Evolutionary conservation across 2,329 filamentous ascomycete species (phyloP).

Genomic region (Talaromyces albobiverticillius): DNA sequence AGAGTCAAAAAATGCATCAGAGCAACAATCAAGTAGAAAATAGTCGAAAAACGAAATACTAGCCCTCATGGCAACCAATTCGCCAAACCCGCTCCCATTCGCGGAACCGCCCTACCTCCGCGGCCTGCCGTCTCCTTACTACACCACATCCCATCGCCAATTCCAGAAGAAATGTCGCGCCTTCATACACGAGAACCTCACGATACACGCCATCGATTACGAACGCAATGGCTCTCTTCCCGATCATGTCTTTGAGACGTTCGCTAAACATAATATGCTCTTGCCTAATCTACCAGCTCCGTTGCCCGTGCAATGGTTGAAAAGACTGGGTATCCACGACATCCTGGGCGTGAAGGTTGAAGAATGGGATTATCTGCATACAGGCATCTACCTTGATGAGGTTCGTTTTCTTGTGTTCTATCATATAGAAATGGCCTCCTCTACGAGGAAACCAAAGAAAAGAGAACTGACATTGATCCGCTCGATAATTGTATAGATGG

Average conservation of each 20-base stretch:
- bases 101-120: constrained; percentile 70
- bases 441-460: neutral
- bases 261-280: constrained; percentile 65
- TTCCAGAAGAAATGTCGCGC: constrained; percentile 68
- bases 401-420: constrained; percentile 26
- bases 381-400: constrained; percentile 68
- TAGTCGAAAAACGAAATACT: no score
- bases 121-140: constrained; percentile 70
- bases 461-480: neutral
- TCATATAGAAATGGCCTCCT: neutral
- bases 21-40: neutral
- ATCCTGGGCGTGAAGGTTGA: constrained; percentile 67
- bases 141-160: constrained; percentile 61
- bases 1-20: no score
- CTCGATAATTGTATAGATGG: constrained; percentile 48
- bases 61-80: constrained; percentile 18
- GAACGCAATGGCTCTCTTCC: constrained; percentile 64
- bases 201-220: constrained; percentile 65
- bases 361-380: constrained; percentile 71
- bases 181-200: constrained; percentile 63
- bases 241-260: constrained; percentile 61
- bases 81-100: constrained; percentile 56
- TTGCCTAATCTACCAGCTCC: constrained; percentile 68
- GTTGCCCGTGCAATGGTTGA: constrained; percentile 65
- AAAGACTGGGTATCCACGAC: constrained; percentile 62